Percentiles rank a stretch among this genome's conserved stretches.
Evolutionary conservation across 805 yeast genomes (phyloP).

Genomic region (Torulaspora indica): DNA sequence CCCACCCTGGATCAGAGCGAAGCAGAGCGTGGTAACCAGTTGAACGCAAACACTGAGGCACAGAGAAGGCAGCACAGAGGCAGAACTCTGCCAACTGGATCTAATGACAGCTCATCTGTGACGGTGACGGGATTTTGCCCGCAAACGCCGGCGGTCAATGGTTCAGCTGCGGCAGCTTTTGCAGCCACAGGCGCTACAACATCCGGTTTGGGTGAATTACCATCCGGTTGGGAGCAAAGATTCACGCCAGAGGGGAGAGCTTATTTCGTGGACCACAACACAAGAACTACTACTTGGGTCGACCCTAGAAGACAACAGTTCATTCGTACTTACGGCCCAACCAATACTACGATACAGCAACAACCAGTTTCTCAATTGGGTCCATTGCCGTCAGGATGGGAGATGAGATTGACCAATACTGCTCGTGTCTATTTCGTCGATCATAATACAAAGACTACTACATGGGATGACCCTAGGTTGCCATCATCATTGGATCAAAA

Average conservation of each 20-base stretch:
- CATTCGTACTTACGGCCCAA: conserved; percentile 88
- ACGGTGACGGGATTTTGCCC: conserved; percentile 46
- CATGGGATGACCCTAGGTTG: conserved; percentile 99
- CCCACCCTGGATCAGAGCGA: conserved; percentile 83
- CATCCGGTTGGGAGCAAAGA: conserved; percentile 99
- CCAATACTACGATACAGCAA: conserved; percentile 85
- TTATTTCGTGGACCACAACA: conserved; percentile 96
- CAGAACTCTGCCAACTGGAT: conserved; percentile 75
- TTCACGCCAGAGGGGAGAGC: conserved; percentile 98
- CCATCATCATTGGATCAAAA: conserved; percentile 97
- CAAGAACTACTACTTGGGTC: conserved; percentile 99
- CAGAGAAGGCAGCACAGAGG: conserved; percentile 89
- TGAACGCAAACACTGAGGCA: conserved; percentile 69
- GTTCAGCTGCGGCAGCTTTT: conserved; percentile 60
- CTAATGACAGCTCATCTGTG: conserved; percentile 30
- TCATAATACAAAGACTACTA: conserved; percentile 97
- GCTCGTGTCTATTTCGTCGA: conserved; percentile 98
- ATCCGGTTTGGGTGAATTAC: conserved; percentile 93
- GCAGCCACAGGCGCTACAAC: conserved; percentile 79
- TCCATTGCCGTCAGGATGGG: conserved; percentile 99
- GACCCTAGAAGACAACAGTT: conserved; percentile 99
- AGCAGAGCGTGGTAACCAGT: conserved; percentile 52
- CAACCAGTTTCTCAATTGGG: conserved; percentile 98
- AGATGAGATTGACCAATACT: conserved; percentile 97
- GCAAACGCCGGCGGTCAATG: conserved; percentile 42